Percentiles rank a stretch among this genome's conserved stretches.
These are phyloP conservation scores for Dactylonectria macrodidyma DNA, from an alignment of 2,329 filamentous ascomycete genomes.

Conservation along the genomic window DNA sequence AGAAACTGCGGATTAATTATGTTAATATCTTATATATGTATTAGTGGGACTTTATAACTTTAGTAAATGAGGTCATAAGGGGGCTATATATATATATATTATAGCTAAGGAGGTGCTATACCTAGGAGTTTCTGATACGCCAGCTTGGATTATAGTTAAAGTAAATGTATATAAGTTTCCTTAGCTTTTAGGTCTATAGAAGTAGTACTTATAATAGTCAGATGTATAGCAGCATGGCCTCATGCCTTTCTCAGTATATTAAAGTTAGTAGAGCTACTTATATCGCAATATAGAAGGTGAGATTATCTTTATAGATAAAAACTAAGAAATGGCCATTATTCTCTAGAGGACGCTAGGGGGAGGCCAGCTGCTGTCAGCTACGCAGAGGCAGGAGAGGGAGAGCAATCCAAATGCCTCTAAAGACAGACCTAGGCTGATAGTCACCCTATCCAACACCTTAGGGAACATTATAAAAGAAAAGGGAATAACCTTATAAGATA, in stretches of 20 bases:
- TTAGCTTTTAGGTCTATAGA: too few relatives aligned
- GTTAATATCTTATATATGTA: conserved; percentile 53
- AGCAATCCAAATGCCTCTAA: conserved; percentile 9
- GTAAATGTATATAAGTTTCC: conserved; percentile 38
- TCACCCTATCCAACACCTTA: conserved; percentile 15
- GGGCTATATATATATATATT: conserved; percentile 15
- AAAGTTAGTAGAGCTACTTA: conserved; percentile 48
- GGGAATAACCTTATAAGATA: conserved; percentile 16
- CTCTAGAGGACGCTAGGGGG: conserved; percentile 46
- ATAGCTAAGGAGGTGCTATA: conserved; percentile 46
- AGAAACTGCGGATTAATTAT: conserved; percentile 56
- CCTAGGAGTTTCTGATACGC: conserved; percentile 50
- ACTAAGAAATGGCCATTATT: conserved; percentile 63
- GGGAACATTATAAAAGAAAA: conserved; percentile 27
- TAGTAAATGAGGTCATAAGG: conserved; percentile 30
- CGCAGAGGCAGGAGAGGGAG: conserved; percentile 12
- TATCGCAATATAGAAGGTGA: conserved; percentile 50
- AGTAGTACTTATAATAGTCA: neutral
- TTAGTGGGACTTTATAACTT: conserved; percentile 38
- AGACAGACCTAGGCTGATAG: too few relatives aligned
- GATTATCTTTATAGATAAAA: conserved; percentile 51
- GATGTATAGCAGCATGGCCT: conserved; percentile 46
- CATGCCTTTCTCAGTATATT: conserved; percentile 48
- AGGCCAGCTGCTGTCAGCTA: conserved; percentile 8
- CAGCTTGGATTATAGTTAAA: conserved; percentile 50